These are phyloP conservation scores for Meira nashicola DNA, from an alignment of 1,284 basidiomycete genomes.

Conservation along the genomic window DNA sequence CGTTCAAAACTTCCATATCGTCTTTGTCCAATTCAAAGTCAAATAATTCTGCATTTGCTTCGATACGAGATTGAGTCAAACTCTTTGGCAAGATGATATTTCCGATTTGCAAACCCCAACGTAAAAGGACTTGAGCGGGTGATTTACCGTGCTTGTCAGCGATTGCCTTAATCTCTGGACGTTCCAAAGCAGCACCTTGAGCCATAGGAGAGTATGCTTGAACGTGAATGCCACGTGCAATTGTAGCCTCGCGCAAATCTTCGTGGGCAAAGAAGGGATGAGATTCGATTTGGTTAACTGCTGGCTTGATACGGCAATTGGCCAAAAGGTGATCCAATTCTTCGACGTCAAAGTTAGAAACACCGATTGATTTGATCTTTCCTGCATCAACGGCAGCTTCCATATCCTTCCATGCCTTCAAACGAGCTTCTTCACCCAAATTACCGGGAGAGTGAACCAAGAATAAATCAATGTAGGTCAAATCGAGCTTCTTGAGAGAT, in stretches of 20 bases:
- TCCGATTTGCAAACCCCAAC: slow-evolving; percentile 41
- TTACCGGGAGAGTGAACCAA: slow-evolving; percentile 50
- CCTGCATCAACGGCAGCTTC: slow-evolving; percentile 50
- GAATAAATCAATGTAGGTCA: slow-evolving; percentile 51
- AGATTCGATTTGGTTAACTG: slow-evolving; percentile 52
- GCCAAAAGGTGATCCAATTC: slow-evolving; percentile 48
- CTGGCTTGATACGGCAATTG: slow-evolving; percentile 48
- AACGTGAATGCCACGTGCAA: slow-evolving; percentile 47
- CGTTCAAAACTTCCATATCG: slow-evolving; percentile 44
- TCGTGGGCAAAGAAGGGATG: slow-evolving; percentile 53
- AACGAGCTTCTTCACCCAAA: slow-evolving; percentile 41
- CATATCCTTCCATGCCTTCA: slow-evolving; percentile 49
- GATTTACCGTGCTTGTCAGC: slow-evolving; percentile 50
- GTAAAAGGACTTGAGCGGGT: slow-evolving; percentile 44
- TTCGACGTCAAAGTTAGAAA: slow-evolving; percentile 52
- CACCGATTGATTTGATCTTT: slow-evolving; percentile 51
- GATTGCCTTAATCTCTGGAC: slow-evolving; percentile 47
- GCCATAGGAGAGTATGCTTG: slow-evolving; percentile 52
- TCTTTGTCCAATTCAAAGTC: slow-evolving; percentile 48
- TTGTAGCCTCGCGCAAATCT: slow-evolving; percentile 45
- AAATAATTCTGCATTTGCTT: slow-evolving; percentile 45
- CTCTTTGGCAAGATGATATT: slow-evolving; percentile 50
- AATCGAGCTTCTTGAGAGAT: slow-evolving; percentile 49
- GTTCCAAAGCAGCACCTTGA: slow-evolving; percentile 48
- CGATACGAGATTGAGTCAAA: slow-evolving; percentile 48